A percentile compares a stretch with the other conserved stretches of the same genome.
Conservation (phyloP, 176 grass and related monocot genomes). For the Avena insularis region DNA sequence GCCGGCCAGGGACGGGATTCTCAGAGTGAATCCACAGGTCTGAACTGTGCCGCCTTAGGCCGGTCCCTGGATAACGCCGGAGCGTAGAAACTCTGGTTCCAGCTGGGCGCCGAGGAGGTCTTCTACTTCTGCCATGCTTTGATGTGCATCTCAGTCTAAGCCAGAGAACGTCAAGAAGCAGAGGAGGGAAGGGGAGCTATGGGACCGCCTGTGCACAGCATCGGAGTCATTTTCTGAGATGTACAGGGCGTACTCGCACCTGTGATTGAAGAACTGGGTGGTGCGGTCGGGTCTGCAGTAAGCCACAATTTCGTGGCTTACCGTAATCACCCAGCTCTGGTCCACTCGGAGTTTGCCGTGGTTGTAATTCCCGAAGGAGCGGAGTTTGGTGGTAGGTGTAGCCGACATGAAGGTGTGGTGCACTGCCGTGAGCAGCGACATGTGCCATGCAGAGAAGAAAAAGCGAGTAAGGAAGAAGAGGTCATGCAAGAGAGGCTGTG, state of each 20-base stretch:
- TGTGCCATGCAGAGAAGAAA: background rate
- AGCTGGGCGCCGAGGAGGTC: constrained; percentile 63
- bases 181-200: constrained; percentile 42
- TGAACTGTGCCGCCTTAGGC: constrained; percentile 52
- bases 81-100: constrained; percentile 43
- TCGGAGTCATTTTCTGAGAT: constrained; percentile 49
- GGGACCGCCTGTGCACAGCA: constrained; percentile 42
- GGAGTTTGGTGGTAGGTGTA: background rate
- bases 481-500: background rate
- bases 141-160: constrained; percentile 46
- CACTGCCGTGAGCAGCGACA: constrained; percentile 49
- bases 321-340: constrained; percentile 63
- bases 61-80: constrained; percentile 12
- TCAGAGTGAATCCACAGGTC: background rate
- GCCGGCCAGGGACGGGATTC: constrained; percentile 1
- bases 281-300: constrained; percentile 58
- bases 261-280: constrained; percentile 78
- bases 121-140: constrained; percentile 64
- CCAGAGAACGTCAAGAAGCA: background rate
- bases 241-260: constrained; percentile 66
- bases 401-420: constrained; percentile 49
- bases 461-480: background rate
- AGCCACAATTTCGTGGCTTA: constrained; percentile 72
- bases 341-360: constrained; percentile 79
- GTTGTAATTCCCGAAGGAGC: constrained; percentile 50